Evolutionary conservation across 306 rosid genomes (phyloP), one percentile per base, ranked within the genome.

Genomic region (Quillaja saponaria): DNA sequence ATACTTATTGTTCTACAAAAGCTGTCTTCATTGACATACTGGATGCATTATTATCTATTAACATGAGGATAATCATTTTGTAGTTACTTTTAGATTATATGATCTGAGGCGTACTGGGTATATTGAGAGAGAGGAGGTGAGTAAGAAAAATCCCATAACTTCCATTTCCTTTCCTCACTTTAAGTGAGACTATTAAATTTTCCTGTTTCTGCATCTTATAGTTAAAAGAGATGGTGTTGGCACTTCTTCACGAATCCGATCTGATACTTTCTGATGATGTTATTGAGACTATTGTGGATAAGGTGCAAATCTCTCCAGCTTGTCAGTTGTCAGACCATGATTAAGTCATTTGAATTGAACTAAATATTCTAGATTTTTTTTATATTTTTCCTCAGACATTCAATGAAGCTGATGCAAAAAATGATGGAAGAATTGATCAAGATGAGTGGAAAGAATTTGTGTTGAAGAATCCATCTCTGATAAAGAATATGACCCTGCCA

Each of bases 401-500:
- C 42, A 58, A 33, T 3, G 98, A 88, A 17, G 98, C 90, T 35
- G 98, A 88, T 69, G 6, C 69, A 67, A 83, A 86, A 10, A 87
- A 87, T 3, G 98, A 92, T 73, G 95, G 96, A 61, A 89, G 51
- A 59, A 92, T 92, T 7, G 96, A 92, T 79, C 82, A 61, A 80
- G 95, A 92, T 15, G 98, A 92, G 71, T 92, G 98, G 98, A 92
- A 78, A 75, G 88, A 70, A 19, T 89, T 77, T 81, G 98, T 88
- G 13, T 73, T 52, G 47, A 80, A 82, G 42, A 77, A 88, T 75
- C 98, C 95, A 14, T 81, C 96, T 63, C 51, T 88, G 63, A 66
- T 91, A 14, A 92, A 84, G 81, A 92, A 92, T 61, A 86, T 92
- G 96, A 92, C 98, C 17, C 77, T 88, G 8, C 96, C 96, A 25